These are phyloP conservation scores for Hypoxylon sp. DNA, from an alignment of 2,329 filamentous ascomycete species.

Conservation along the genomic window DNA sequence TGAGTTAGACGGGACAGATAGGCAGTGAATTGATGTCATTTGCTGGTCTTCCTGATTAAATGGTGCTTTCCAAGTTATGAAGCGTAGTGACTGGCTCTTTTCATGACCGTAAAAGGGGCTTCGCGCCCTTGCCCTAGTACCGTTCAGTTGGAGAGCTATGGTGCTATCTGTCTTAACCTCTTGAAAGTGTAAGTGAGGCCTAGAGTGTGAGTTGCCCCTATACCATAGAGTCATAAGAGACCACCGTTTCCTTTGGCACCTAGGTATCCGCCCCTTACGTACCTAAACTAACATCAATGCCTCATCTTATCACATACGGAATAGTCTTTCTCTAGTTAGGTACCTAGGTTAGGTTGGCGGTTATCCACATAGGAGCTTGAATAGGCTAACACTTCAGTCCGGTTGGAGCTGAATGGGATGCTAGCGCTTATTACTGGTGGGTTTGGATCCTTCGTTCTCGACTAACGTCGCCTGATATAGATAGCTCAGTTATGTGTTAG, in stretches of 20 bases:
- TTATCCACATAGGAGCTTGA: neutral
- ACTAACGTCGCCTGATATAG: neutral
- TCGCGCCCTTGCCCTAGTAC: too few species aligned
- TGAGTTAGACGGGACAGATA: neutral
- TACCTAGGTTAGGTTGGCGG: neutral
- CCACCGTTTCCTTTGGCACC: neutral
- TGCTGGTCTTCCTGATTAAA: neutral
- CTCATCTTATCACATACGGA: neutral
- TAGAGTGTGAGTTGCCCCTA: neutral
- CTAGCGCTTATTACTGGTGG: neutral
- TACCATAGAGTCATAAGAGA: neutral
- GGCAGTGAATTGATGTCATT: neutral
- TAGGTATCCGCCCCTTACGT: neutral
- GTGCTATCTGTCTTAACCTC: too few species aligned
- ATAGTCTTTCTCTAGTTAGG: neutral
- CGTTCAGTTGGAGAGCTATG: too few species aligned
- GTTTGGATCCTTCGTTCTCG: neutral
- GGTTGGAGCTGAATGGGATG: conserved; percentile 1
- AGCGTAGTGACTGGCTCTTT: neutral
- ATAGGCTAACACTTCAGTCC: neutral
- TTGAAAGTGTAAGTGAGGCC: too few species aligned
- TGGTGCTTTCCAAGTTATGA: neutral
- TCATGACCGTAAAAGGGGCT: neutral
- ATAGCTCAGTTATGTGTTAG: too few species aligned
- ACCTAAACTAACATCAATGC: neutral